Percentiles rank a stretch among this genome's conserved stretches.
Conservation (phyloP, 225 moss, liverwort and hornwort species). For the Sphagnum contortum region DNA sequence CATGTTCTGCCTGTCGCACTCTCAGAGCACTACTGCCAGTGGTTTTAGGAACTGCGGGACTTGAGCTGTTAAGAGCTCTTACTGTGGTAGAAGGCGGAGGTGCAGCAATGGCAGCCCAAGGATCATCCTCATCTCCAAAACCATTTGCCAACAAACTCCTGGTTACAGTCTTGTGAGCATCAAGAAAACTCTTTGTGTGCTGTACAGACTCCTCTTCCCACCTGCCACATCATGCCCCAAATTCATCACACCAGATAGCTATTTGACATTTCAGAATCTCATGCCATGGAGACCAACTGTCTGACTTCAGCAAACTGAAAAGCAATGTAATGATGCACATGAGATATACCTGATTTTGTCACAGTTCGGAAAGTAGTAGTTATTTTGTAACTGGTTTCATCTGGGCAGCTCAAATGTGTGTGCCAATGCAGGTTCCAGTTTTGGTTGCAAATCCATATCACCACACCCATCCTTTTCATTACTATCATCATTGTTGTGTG, state of each 20-base stretch:
- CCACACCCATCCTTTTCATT: slow-evolving; percentile 52
- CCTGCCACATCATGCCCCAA: slow-evolving; percentile 18
- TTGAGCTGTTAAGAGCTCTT: slow-evolving; percentile 49
- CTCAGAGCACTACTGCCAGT: slow-evolving; percentile 21
- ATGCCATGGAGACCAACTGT: too few species aligned
- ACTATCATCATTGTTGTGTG: slow-evolving; percentile 48
- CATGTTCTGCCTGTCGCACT: slow-evolving; percentile 64
- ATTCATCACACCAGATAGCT: too few species aligned
- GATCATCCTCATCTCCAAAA: slow-evolving; percentile 50
- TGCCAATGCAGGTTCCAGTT: slow-evolving; percentile 58
- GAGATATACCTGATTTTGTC: slow-evolving; percentile 20
- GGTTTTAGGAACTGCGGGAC: slow-evolving; percentile 18
- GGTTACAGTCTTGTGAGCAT: too few species aligned
- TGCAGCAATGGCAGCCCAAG: slow-evolving; percentile 96
- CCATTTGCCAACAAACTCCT: slow-evolving; percentile 23
- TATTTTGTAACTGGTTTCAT: slow-evolving; percentile 62
- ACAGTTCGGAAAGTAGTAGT: slow-evolving; percentile 9
- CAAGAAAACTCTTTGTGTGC: too few species aligned
- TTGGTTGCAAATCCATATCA: slow-evolving; percentile 63
- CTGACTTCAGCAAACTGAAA: too few species aligned
- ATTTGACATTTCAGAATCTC: too few species aligned
- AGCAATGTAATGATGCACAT: too few species aligned
- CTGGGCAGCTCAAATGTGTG: slow-evolving; percentile 78
- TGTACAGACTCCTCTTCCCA: slow-evolving; percentile 24
- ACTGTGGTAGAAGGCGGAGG: slow-evolving; percentile 65